Evolutionary conservation across 192 early-diverging fungal species (phyloP), one percentile per base, ranked within the genome.

Genomic region (Gryganskiella cystojenkinii): DNA sequence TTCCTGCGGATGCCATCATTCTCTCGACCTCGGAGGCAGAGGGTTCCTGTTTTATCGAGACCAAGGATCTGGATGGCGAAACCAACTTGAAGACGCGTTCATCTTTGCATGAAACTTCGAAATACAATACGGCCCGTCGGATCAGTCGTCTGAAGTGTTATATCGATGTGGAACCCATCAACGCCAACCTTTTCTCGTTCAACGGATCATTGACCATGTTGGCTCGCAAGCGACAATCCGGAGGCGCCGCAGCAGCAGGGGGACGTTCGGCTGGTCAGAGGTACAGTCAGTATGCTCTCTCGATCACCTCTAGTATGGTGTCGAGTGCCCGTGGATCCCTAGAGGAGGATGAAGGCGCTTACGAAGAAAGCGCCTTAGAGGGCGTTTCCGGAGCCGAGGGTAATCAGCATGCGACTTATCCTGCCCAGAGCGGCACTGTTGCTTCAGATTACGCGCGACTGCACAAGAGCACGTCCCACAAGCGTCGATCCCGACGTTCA

Each of bases 41-140:
- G 46, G 86, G 85, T 15, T 71, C 88, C 13, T 95, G 94, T 70
- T 97, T 91, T 74, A 87, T 96, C 20, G 97, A 98, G 79, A 99
- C 97, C 7, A 96, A 95, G 71, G 95, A 97, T 76, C 73, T 99
- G 54, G 97, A 99, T 64, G 97, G 97, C 40, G 97, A 99, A 80
- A 99, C 97, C n/a, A 99, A 99, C 70, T 79, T 99, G 7, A 99
- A 99, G 82, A 86, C 94, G 35, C 90, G 93, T 20, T 61, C 85
- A 6, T 84, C 90, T 14, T 40, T 97, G 4, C 66, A 82, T 11
- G 92, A 94, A 42, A 89, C 92, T 14, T 71, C 82, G 13, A 76
- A 90, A 46, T 85, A 95, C 60, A 80, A 85, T 44, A 90, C 88
- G 2, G 90, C 92, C n/a, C 84, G 84, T 27, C 92, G 95, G 22